Conservation (phyloP, 1,139 yeast species). For the Geotrichum aggregatum region DNA sequence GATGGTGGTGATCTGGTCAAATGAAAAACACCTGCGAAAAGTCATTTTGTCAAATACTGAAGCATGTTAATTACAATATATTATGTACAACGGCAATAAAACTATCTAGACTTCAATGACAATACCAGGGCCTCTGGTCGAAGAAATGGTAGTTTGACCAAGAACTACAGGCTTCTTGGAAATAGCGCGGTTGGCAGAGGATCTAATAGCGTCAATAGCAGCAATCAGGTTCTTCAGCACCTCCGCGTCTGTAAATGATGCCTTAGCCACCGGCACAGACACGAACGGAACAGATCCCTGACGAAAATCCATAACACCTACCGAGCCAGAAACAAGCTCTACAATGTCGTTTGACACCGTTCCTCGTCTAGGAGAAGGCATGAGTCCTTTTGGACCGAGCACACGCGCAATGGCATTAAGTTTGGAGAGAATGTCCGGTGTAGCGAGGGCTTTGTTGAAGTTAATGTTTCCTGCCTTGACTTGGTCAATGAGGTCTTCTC, state of each 20-base stretch:
- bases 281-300: conserved; percentile 48
- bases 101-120: conserved; percentile 53
- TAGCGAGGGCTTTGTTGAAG: conserved; percentile 78
- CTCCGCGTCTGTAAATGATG: conserved; percentile 73
- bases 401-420: conserved; percentile 62
- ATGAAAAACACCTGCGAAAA: background rate
- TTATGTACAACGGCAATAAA: background rate
- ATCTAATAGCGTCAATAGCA: conserved; percentile 61
- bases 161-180: conserved; percentile 61
- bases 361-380: conserved; percentile 84
- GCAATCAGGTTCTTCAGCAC: conserved; percentile 67
- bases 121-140: conserved; percentile 79
- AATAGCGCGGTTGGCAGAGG: conserved; percentile 48
- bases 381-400: conserved; percentile 83
- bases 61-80: background rate
- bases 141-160: conserved; percentile 64
- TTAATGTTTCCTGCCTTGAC: conserved; percentile 58
- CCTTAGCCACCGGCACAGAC: conserved; percentile 60
- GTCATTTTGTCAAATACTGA: too few relatives aligned
- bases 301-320: conserved; percentile 70
- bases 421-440: conserved; percentile 67
- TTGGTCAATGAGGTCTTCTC: conserved; percentile 61
- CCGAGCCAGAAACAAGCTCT: conserved; percentile 50
- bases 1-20: conserved; percentile 11
- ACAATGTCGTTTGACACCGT: conserved; percentile 72